phyloP scores from a whole-genome alignment of 2,329 filamentous ascomycete species.

The Aspergillus puulaauensis region DNA sequence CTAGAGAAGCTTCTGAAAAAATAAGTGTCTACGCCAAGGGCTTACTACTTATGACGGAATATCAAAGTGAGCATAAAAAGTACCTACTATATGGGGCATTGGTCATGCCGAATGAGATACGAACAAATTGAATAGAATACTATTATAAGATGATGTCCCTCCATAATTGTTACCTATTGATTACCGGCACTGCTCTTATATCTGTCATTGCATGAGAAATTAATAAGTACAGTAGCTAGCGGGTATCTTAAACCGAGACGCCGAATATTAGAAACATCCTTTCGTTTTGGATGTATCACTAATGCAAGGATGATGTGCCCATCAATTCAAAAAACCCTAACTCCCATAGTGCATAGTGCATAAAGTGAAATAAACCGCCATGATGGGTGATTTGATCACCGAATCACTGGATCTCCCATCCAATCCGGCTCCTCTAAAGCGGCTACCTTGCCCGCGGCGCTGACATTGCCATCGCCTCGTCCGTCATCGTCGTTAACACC shows the following conservation, averaged over 20 bases:
- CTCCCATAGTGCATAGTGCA: neutral
- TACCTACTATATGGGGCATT: neutral
- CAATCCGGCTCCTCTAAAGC: slow-evolving; percentile 47
- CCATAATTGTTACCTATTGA: neutral
- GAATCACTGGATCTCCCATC: slow-evolving; percentile 51
- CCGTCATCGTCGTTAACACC: slow-evolving; percentile 23
- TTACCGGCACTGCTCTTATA: neutral
- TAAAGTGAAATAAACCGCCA: neutral
- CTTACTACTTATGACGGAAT: neutral
- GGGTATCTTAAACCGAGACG: slow-evolving; percentile 11
- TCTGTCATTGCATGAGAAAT: neutral
- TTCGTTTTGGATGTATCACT: neutral
- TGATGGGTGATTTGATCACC: slow-evolving; percentile 24
- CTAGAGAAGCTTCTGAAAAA: slow-evolving; percentile 66
- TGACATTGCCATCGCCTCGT: slow-evolving; percentile 22
- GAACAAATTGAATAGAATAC: slow-evolving; percentile 18
- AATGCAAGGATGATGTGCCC: neutral
- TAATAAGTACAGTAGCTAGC: neutral
- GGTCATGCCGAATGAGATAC: slow-evolving; percentile 22
- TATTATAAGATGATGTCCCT: neutral
- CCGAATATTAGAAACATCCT: slow-evolving; percentile 1
- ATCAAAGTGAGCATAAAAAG: neutral
- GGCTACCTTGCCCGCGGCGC: slow-evolving; percentile 26
- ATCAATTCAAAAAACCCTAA: neutral
- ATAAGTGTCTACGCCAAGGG: neutral